Conservation (phyloP, 1,284 basidiomycete genomes). For the Acaromyces ingoldii region DNA sequence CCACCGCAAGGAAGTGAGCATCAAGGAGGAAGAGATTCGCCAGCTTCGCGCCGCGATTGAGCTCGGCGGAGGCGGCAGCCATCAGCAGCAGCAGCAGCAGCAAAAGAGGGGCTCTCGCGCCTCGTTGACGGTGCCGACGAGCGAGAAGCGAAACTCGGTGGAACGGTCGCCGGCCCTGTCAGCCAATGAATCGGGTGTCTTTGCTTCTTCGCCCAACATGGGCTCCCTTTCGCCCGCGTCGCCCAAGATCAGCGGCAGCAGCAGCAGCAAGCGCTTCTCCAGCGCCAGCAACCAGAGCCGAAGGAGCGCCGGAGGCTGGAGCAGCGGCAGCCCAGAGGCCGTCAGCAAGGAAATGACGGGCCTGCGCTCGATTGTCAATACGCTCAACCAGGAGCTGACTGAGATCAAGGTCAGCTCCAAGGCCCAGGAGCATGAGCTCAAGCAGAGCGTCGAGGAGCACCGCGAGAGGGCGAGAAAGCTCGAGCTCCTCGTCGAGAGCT, state of each 20-base stretch:
- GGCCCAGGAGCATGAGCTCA: slow-evolving; percentile 8
- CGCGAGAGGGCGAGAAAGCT: slow-evolving; percentile 14
- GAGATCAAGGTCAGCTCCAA: slow-evolving; percentile 13
- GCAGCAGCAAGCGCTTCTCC: neutral
- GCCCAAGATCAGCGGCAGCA: no score
- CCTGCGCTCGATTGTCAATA: slow-evolving; percentile 6
- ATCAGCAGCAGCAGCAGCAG: no score
- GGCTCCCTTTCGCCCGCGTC: no score
- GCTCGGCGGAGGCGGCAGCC: neutral
- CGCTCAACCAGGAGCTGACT: slow-evolving; percentile 30
- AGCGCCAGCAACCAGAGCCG: neutral
- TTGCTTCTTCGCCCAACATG: no score
- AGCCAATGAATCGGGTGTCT: no score
- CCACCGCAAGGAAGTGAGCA: neutral
- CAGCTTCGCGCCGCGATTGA: neutral
- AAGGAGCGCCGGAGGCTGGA: neutral
- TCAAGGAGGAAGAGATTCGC: neutral
- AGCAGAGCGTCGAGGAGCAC: slow-evolving; percentile 2
- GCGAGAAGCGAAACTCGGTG: no score
- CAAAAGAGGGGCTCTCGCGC: no score
- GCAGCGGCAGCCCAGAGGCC: slow-evolving; percentile 6
- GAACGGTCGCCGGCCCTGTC: no score
- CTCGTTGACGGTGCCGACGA: no score
- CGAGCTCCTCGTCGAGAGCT: slow-evolving; percentile 21
- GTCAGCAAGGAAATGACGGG: slow-evolving; percentile 13